These are phyloP conservation scores for Podospora pseudocomata DNA, from an alignment of 495 filamentous ascomycete genomes.

Conservation along the genomic window DNA sequence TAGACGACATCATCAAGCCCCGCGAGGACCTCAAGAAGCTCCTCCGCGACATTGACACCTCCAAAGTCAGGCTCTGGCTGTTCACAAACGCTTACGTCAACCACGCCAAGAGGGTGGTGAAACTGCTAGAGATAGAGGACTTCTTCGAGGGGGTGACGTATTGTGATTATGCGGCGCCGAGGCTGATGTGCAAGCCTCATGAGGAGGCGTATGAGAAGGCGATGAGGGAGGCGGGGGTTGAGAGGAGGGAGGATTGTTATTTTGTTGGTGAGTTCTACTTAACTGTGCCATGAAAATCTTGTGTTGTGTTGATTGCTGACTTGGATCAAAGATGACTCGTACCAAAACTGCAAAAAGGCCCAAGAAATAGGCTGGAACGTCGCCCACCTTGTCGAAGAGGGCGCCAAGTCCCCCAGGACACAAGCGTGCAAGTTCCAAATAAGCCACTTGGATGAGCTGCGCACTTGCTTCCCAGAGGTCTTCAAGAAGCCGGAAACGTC, in stretches of 20 bases:
- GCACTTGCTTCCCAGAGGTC: constrained; percentile 68
- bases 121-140: constrained; percentile 75
- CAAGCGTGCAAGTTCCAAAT: constrained; percentile 67
- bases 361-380: constrained; percentile 74
- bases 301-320: background rate
- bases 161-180: constrained; percentile 72
- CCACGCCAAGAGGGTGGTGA: constrained; percentile 79
- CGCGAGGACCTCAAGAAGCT: constrained; percentile 70
- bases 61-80: constrained; percentile 84
- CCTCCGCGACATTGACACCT: constrained; percentile 71
- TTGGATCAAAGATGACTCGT: constrained; percentile 66
- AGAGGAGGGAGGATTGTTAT: constrained; percentile 61
- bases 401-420: constrained; percentile 52
- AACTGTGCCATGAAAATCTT: background rate
- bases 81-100: constrained; percentile 94
- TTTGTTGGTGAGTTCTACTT: constrained; percentile 68
- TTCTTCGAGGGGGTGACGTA: constrained; percentile 90
- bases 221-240: constrained; percentile 61
- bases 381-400: constrained; percentile 77
- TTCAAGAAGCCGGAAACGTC: constrained; percentile 50
- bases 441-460: constrained; percentile 66
- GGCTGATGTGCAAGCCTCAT: constrained; percentile 80
- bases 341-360: constrained; percentile 67
- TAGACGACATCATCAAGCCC: constrained; percentile 76
- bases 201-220: constrained; percentile 80